Conservation (phyloP, 495 filamentous ascomycete genomes). For the Penicillium samsonianum region DNA sequence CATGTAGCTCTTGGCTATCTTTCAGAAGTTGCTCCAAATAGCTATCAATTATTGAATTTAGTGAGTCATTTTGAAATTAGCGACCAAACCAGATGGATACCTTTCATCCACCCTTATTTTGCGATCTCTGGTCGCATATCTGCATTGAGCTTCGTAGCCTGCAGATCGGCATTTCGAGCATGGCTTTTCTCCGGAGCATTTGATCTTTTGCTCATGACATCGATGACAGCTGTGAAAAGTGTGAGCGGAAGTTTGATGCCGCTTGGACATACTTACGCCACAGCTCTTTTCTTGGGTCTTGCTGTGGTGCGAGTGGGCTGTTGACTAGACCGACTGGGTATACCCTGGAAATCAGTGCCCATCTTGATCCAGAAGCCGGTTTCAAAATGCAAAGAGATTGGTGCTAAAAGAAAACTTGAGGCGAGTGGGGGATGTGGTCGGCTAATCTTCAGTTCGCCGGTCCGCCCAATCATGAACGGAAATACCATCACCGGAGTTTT, state of each 20-base stretch:
- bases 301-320: neutral
- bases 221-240: conserved; percentile 35
- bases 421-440: neutral
- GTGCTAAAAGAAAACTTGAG: neutral
- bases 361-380: neutral
- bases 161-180: no score
- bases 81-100: no score
- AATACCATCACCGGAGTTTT: no score
- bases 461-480: neutral
- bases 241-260: neutral
- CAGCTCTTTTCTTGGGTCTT: conserved; percentile 19
- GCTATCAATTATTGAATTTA: no score
- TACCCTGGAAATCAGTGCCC: neutral
- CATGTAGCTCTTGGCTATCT: no score
- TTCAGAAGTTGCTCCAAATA: no score
- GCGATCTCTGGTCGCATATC: no score
- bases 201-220: conserved; percentile 45
- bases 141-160: no score
- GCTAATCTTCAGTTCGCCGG: conserved; percentile 1
- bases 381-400: neutral
- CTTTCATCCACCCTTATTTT: no score
- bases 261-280: conserved; percentile 11
- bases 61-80: no score
- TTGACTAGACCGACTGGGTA: neutral
- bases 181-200: no score